These are phyloP conservation scores for Suillus brevipes DNA, from an alignment of 768 basidiomycete species.

Conservation along the genomic window DNA sequence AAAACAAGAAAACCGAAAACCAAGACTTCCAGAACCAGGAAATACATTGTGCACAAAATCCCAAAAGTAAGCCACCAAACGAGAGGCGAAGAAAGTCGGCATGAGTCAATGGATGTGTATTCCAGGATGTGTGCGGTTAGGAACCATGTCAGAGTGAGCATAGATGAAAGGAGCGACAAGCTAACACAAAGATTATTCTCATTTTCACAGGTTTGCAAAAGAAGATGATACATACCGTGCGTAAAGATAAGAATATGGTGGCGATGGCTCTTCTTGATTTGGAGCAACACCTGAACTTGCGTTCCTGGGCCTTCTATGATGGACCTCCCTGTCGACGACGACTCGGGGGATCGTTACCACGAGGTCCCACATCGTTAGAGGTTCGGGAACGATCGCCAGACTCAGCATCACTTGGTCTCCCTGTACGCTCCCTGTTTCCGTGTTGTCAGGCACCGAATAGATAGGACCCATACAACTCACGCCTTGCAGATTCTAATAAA, in stretches of 20 bases:
- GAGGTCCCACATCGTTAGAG: constrained; percentile 9
- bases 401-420: constrained; percentile 27
- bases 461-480: constrained; percentile 20
- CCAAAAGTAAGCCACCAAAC: constrained; percentile 87
- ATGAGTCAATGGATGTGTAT: constrained; percentile 74
- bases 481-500: constrained; percentile 39
- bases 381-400: constrained; percentile 28
- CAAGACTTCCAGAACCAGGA: constrained; percentile 72
- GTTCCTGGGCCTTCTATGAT: constrained; percentile 18
- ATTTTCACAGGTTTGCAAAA: not conserved
- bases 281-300: constrained; percentile 12
- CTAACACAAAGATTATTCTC: constrained; percentile 31
- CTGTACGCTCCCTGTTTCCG: constrained; percentile 22
- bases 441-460: constrained; percentile 12
- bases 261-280: constrained; percentile 27
- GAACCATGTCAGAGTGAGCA: constrained; percentile 81
- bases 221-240: constrained; percentile 23
- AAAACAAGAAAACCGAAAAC: constrained; percentile 76
- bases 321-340: constrained; percentile 18
- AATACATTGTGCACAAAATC: constrained; percentile 76
- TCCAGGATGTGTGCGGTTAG: constrained; percentile 76
- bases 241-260: constrained; percentile 29
- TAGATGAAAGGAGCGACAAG: constrained; percentile 62
- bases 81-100: constrained; percentile 73
- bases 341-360: constrained; percentile 14